Base-by-base conservation (phyloP, 2,329 filamentous ascomycete species). In the Beauveria pseudobassiana region DNA sequence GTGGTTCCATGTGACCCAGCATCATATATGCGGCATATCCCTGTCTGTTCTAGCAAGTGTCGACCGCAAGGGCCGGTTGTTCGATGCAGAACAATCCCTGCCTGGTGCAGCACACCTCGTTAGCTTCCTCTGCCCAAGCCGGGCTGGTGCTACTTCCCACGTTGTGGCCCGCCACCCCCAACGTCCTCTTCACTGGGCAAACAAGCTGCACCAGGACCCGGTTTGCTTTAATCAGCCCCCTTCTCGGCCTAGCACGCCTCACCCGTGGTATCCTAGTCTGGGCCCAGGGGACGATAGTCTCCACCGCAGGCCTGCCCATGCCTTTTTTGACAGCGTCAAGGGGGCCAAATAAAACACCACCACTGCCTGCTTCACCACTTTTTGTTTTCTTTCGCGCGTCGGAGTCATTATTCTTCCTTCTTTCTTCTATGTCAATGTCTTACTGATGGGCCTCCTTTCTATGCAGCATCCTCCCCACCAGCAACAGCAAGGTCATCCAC, bases 381-480 rank as follows among this genome's bases (percentile, higher is more conserved):
- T 67, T 69, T 74, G 71, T 73, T 75, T 73, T 73, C 69, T 73
- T 74, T 69, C 65, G 70, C 70, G 63, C 61, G 59, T 63, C 67
- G 64, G 59, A 55, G 50, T 55, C 62, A 64, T 60, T 59, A 59
- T 60, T 59, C 60, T 40, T 56, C 30, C 16, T 61, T 49, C 28
- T 24, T 42, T 55, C n/a, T 40, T 55, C 64, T 63, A 64, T 62
- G 66, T 73, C 70, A 68, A 73, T 70, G 70, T 69, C 68, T 74
- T 73, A 83, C 82, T 84, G 82, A 85, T 82, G 78, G 77, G 79
- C 77, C 75, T 82, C 75, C 79, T 80, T 77, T 81, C 78, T 80
- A 82, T 84, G 82, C 85, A 91, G 87, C 87, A 90, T 83, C 87
- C 89, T 80, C 82, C 86, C 78, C 87, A 89, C 80, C 84, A 87